Evolutionary conservation across 2,329 filamentous ascomycete species (phyloP), one percentile per base, ranked within the genome.

Genomic region (Raffaelea albimanens): DNA sequence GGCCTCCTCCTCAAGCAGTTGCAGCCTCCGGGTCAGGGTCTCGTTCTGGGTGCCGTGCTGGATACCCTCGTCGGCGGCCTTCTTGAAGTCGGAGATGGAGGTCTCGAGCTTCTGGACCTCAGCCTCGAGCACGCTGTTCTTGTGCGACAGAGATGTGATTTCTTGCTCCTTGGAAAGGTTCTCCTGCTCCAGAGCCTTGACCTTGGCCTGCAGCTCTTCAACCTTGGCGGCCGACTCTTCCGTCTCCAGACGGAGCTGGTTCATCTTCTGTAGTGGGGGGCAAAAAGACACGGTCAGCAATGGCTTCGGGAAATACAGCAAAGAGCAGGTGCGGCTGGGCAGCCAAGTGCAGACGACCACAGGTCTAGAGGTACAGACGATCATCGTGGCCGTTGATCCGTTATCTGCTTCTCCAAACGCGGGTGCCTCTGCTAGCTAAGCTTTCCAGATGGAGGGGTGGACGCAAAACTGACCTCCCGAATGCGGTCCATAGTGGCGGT

Each of bases 161-260:
- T 97, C 91, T 71, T 97, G 90, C 75, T 97, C 93, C 76, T 97
- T 97, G 65, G 85, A 77, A 54, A 95, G 78, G 68, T 89, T 95
- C 74, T 97, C 91, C 70, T 95, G 85, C 73, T 98, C 90, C 55
- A 97, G 79, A 47, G 71, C 68, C 78, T 96, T 97, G 72, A 96
- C 78, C 72, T 87, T 90, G 60, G 69, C 57, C 72, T 93, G 82
- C 57, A 95, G 80, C 71, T 97, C 91, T 65, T 96, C 87, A 55
- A 84, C 83, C 73, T 91, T 85, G 65, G 75, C 71, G 56, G 81
- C 71, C 55, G 87, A 83, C 66, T 93, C 85, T 64, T 97, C 93
- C 62, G 88, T 86, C 79, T 97, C 88, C 70, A 91, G 72, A 66
- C 91, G 90, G 74, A 98, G 88, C 69, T 83, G 77, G 75, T 85